phyloP scores from a whole-genome alignment of 2,329 filamentous ascomycete species.

The Colletotrichum destructivum region DNA sequence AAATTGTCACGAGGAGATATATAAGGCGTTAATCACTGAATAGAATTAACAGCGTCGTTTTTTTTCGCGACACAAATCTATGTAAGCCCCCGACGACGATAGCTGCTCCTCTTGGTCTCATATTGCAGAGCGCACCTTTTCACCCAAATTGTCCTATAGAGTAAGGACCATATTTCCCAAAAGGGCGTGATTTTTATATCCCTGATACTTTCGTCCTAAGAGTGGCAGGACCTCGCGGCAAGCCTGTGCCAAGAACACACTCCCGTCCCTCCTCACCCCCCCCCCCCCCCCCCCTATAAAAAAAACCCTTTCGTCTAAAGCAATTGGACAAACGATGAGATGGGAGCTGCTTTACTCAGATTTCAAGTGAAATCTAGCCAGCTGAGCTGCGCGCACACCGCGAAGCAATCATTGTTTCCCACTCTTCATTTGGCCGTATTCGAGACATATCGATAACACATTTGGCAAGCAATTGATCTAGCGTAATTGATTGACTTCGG shows the following conservation, averaged over 20 bases:
- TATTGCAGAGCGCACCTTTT: slow-evolving; percentile 17
- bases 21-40: too few relatives aligned
- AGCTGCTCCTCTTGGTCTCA: background rate
- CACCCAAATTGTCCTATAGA: slow-evolving; percentile 4
- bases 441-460: slow-evolving; percentile 6
- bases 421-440: background rate
- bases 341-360: slow-evolving; percentile 7
- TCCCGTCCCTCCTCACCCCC: too few relatives aligned
- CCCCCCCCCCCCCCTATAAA: too few relatives aligned
- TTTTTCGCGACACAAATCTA: too few relatives aligned
- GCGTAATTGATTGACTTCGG: slow-evolving; percentile 25
- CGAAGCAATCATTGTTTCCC: background rate
- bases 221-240: background rate
- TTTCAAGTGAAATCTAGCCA: slow-evolving; percentile 15
- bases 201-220: background rate
- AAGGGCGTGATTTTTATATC: background rate
- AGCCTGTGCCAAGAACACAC: slow-evolving; percentile 5
- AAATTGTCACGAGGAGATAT: too few relatives aligned
- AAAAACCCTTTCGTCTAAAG: background rate
- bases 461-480: slow-evolving; percentile 32
- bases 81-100: background rate
- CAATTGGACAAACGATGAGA: background rate
- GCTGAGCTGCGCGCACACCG: slow-evolving; percentile 16
- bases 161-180: background rate
- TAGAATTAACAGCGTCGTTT: too few relatives aligned